Base-by-base conservation (phyloP, 768 basidiomycete genomes). In the Tricholoma sp. region DNA sequence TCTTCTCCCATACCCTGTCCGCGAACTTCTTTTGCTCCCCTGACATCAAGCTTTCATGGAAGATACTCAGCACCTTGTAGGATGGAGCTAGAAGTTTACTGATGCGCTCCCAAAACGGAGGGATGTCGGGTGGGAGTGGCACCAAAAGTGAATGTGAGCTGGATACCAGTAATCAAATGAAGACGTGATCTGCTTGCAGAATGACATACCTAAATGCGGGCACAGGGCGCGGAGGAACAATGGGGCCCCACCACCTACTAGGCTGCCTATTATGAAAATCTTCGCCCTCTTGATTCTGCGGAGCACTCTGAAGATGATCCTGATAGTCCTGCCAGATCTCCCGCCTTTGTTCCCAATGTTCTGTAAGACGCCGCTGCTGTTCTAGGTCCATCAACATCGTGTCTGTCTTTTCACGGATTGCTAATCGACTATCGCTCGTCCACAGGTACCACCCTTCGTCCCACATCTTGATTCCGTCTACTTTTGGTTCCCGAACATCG, bases 371-470 rank as follows among this genome's bases (percentile, higher is more conserved):
- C 43, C 76, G 73, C 68, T 88, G 87, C 49, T 68, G 66, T 55
- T 76, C 76, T 43, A 91, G 72, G 58, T 79, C 81, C 56, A 74
- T 66, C 62, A 75, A 76, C 88, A 91, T 89, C 50, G 76, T 74
- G 16, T 79, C 71, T 51, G 84, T 69, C 63, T 82, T 83, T 65
- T 85, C 80, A 60, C 78, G 74, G 7, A 79, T 75, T 10, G 79
- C 81, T 66, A 74, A 75, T 50, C 77, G 74, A 50, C 76, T 83
- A 54, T 74, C 75, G 14, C 81, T 80, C 52, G 81, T 78, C 87
- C 88, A 90, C 41, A 91, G 63, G 64, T 91, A 91, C 79, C 81
- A 86, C 4, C 89, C 88, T 63, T 84, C 82, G 56, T 88, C 78
- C 89, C 89, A 91, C 63, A 80, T 78, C 60, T 79, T 83, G 41